Conservation (phyloP, 2,329 filamentous ascomycete species). For the Penicillium sp. region DNA sequence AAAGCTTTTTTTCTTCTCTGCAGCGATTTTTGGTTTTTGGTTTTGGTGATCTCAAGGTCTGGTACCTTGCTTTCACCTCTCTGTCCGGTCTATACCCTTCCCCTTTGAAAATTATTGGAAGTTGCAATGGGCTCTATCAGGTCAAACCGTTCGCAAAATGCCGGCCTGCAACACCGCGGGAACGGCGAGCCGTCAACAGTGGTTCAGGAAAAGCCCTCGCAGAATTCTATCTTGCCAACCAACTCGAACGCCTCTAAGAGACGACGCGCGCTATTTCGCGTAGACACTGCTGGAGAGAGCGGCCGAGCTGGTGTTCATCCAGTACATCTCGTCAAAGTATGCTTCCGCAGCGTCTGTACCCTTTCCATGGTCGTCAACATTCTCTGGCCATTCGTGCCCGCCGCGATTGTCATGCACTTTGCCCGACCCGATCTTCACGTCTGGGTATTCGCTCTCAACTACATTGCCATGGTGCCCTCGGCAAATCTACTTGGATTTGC, state of each 20-base stretch:
- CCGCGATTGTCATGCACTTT: constrained; percentile 67
- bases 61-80: background rate
- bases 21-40: background rate
- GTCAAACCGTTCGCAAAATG: constrained; percentile 12
- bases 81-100: background rate
- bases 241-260: constrained; percentile 22
- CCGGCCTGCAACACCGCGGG: constrained; percentile 1
- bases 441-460: constrained; percentile 68
- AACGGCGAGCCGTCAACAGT: constrained; percentile 4
- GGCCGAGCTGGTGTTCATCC: constrained; percentile 68
- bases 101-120: background rate
- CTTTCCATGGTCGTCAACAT: constrained; percentile 68
- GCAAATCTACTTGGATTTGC: constrained; percentile 76
- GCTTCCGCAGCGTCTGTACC: constrained; percentile 63
- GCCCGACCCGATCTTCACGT: constrained; percentile 59
- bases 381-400: constrained; percentile 74
- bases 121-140: constrained; percentile 18
- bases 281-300: constrained; percentile 61
- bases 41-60: background rate
- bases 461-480: constrained; percentile 75
- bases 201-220: constrained; percentile 17
- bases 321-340: constrained; percentile 63
- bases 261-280: constrained; percentile 32
- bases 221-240: constrained; percentile 27
- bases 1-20: background rate